Evolutionary conservation across 306 rosid species (phyloP).

Genomic region (Gynostemma pentaphyllum): DNA sequence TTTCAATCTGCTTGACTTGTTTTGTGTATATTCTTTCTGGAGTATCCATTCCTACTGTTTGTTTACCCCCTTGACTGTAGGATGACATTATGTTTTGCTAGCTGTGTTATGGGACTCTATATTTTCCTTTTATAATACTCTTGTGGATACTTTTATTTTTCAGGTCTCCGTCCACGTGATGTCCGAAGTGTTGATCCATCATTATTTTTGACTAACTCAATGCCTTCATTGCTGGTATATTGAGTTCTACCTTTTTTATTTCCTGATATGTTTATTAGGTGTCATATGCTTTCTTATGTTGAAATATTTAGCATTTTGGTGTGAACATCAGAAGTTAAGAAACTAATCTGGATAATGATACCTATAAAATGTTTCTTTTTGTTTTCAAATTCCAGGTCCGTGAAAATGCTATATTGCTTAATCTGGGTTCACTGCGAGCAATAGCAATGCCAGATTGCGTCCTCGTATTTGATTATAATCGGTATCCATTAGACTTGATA

Average conservation of each 20-base stretch:
- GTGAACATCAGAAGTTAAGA: slow-evolving; percentile 1
- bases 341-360: neutral
- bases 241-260: neutral
- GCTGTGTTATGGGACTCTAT: neutral
- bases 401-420: slow-evolving; percentile 80
- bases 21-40: neutral
- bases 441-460: slow-evolving; percentile 89
- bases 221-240: slow-evolving; percentile 84
- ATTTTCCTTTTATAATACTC: neutral
- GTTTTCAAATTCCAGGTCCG: slow-evolving; percentile 57
- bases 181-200: slow-evolving; percentile 96
- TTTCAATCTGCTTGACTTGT: neutral
- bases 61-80: neutral
- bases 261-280: neutral
- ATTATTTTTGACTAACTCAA: slow-evolving; percentile 77
- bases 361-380: slow-evolving; percentile 8
- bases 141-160: slow-evolving; percentile 3
- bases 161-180: slow-evolving; percentile 99
- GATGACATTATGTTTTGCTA: neutral
- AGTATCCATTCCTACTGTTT: neutral
- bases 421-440: slow-evolving; percentile 88
- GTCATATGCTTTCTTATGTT: neutral
- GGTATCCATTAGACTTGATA: slow-evolving; percentile 38
- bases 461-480: slow-evolving; percentile 68
- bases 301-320: neutral